Percentiles rank a stretch among this genome's conserved stretches.
These are phyloP conservation scores for Capsicum rhomboideum DNA, from an alignment of 257 asterid species.

Conservation along the genomic window DNA sequence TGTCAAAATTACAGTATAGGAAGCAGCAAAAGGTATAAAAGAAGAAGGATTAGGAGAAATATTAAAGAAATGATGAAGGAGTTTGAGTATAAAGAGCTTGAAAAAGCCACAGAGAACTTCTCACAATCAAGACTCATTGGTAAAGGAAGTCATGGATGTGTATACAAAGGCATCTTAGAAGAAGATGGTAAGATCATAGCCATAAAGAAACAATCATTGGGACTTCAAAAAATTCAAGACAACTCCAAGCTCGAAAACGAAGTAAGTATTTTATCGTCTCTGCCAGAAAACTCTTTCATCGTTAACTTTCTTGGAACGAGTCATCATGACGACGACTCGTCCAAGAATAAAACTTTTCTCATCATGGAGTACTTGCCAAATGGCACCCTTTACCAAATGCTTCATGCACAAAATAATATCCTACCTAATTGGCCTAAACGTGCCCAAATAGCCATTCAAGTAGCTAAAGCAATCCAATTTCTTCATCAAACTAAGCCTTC, in stretches of 20 bases:
- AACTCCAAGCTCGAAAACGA: constrained; percentile 51
- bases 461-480: constrained; percentile 33
- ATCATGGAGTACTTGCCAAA: constrained; percentile 58
- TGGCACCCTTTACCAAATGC: constrained; percentile 55
- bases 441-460: constrained; percentile 28
- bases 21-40: constrained; percentile 14
- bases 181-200: constrained; percentile 45
- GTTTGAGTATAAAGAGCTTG: constrained; percentile 39
- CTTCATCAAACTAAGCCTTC: constrained; percentile 39
- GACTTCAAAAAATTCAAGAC: constrained; percentile 50
- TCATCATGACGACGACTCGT: constrained; percentile 1
- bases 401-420: constrained; percentile 17
- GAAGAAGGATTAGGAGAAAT: too few species aligned
- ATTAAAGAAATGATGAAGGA: background rate
- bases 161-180: constrained; percentile 37
- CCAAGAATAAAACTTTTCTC: constrained; percentile 14
- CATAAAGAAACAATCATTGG: constrained; percentile 54
- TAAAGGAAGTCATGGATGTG: constrained; percentile 77
- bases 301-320: constrained; percentile 38
- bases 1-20: background rate
- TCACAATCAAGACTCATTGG: constrained; percentile 47
- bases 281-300: constrained; percentile 19
- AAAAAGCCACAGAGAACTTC: constrained; percentile 44
- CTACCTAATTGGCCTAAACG: constrained; percentile 47
- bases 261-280: constrained; percentile 35